Base-by-base conservation (phyloP, 208 protist species). In the Trypanosoma lewisi region DNA sequence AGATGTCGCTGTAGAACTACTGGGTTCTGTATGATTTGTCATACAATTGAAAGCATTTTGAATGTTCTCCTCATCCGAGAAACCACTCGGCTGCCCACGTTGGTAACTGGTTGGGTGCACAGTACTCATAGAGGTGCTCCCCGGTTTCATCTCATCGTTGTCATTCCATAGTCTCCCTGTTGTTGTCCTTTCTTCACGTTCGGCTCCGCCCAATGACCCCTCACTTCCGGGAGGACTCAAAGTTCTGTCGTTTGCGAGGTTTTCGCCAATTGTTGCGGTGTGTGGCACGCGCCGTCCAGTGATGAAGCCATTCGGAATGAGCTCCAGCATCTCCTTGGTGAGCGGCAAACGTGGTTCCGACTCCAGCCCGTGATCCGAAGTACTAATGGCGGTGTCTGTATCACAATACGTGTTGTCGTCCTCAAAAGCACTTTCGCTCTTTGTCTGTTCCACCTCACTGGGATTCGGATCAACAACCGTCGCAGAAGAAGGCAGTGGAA, bases 401-500 rank as follows among this genome's bases (percentile, higher is more conserved):
- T 77, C 72, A 48, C 39, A 68, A 16, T 52, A 62, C 3, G 66
- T 68, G 48, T 73, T 64, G 34, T 77, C 72, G 45, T 72, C 64
- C 39, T 77, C 64, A 41, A 77, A 73, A 19, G 28, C 62, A 41
- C 64, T 68, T 37, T 72, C 72, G 42, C 59, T 72, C 58, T 70
- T 77, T 3, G 48, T 33, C 34, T 51, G 41, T 42, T 65, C 63
- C 42, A 47, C 44, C 48, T 77, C 72, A 41, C 63, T 72, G 1
- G 56, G 65, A 49, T 77, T 69, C 28, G 69, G 31, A 14, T 75
- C 72, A 21, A 56, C 66, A 2, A 59, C 51, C 0, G 57, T 63
- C 14, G 66, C 51, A 25, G 65, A 73, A 14, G 72, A 63, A 21
- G 72, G 65, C n/a, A 77, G 27, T 9, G 72, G 72, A 54, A 77